Percentiles rank a stretch among this genome's conserved stretches.
These are phyloP conservation scores for Leccinum fibrillosum DNA, from an alignment of 768 basidiomycete genomes.

Conservation along the genomic window DNA sequence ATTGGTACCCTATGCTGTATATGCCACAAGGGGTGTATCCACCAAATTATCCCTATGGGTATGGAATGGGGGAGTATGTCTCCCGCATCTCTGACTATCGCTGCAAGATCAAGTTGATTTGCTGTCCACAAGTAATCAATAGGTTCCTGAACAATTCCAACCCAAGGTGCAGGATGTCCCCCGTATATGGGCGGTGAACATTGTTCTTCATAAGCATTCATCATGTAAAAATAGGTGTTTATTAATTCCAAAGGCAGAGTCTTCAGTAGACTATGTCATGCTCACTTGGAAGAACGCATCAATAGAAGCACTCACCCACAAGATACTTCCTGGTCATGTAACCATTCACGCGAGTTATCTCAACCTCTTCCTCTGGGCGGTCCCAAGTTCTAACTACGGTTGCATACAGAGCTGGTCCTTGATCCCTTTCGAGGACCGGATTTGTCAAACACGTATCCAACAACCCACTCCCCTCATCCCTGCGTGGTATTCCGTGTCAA, in stretches of 20 bases:
- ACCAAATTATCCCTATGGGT: too few species aligned
- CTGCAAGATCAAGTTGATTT: background rate
- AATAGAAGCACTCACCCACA: background rate
- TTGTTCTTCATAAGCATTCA: background rate
- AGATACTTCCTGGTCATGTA: background rate
- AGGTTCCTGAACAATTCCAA: background rate
- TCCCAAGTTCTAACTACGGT: background rate
- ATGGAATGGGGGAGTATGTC: background rate
- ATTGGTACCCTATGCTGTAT: too few species aligned
- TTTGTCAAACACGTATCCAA: background rate
- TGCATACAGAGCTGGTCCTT: background rate
- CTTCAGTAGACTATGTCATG: background rate
- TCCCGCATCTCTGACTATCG: background rate
- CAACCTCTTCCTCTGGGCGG: background rate
- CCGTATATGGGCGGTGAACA: background rate
- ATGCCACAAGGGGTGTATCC: too few species aligned
- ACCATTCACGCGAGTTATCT: too few species aligned
- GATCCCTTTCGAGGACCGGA: background rate
- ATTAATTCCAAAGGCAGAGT: background rate
- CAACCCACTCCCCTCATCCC: background rate
- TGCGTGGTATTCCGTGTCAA: background rate
- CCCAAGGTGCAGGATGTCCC: background rate
- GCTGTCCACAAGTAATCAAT: too few species aligned
- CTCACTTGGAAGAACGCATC: background rate
- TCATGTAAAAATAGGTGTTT: background rate